Base-by-base conservation (phyloP, 768 basidiomycete species). In the Candolleomyces aberdarensis region DNA sequence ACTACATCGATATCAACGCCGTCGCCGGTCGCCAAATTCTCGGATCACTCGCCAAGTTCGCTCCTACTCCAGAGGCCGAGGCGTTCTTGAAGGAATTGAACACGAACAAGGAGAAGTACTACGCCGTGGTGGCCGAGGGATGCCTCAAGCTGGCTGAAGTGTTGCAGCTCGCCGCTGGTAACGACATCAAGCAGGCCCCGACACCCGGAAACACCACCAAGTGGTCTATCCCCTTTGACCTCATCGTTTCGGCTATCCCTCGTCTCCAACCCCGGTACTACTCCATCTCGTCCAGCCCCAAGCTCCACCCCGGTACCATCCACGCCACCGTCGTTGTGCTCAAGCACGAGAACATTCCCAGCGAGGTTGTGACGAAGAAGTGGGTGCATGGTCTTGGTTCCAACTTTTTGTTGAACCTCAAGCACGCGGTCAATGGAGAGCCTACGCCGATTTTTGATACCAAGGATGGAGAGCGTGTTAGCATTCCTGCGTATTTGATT, bases 231-330 rank as follows among this genome's bases (percentile, higher is more conserved):
- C 96, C 97, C 53, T 97, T 99, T 73, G 97, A 99, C 72, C 90
- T 96, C 72, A 88, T 99, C 65, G 88, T 99, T 57, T 98, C 96
- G 7, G 88, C 91, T 55, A 88, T 96, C 61, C 86, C 94, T 43
- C 94, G 97, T 64, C 84, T 99, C 19, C 96, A 98, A 72, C 95
- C 97, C 39, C 90, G 97, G 59, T 99, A 92, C 79, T 99, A 96
- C 75, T 99, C 97, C 39, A 98, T 99, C 73, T 98, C 97, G 9
- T 98, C 96, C 19, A 94, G 92, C 63, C 95, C 97, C 47, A 98
- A 98, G 73, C 78, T 98, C 10, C 72, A 94, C 73, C 85, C 96
- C n/a, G 86, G 83, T 62, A 79, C 89, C 8, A 94, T 99, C 66
- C 97, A 99, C 74, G 88, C 95, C 67, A 99, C 97, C 15, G 91